phyloP scores from a whole-genome alignment of 257 asterid species.

The Coffea canephora region DNA sequence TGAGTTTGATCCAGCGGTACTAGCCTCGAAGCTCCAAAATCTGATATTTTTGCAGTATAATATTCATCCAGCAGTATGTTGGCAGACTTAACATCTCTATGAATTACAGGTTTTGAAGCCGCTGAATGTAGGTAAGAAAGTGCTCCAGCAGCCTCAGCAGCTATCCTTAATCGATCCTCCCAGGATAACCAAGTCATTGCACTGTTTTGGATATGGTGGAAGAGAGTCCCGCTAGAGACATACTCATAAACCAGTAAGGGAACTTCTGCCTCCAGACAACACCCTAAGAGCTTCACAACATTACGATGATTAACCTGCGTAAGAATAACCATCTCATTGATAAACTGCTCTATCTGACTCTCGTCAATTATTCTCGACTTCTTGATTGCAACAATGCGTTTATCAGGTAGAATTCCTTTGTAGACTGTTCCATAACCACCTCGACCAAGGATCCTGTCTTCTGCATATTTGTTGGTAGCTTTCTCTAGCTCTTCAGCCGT shows the following conservation, averaged over 20 bases:
- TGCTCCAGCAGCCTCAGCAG: slow-evolving; percentile 65
- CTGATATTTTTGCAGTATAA: slow-evolving; percentile 61
- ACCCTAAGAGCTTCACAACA: slow-evolving; percentile 70
- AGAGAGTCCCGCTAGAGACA: slow-evolving; percentile 62
- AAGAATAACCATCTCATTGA: slow-evolving; percentile 73
- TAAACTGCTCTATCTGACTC: slow-evolving; percentile 65
- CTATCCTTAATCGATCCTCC: slow-evolving; percentile 66
- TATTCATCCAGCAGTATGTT: slow-evolving; percentile 59
- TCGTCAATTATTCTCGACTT: slow-evolving; percentile 58
- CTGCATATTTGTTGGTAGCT: slow-evolving; percentile 59
- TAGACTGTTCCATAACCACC: slow-evolving; percentile 82
- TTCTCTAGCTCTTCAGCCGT: slow-evolving; percentile 56
- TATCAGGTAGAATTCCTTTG: slow-evolving; percentile 55
- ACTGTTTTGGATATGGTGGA: slow-evolving; percentile 46
- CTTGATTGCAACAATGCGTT: slow-evolving; percentile 59
- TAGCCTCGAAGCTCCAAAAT: slow-evolving; percentile 79
- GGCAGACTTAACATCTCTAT: slow-evolving; percentile 74
- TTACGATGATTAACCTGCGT: slow-evolving; percentile 73
- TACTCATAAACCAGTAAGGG: slow-evolving; percentile 69
- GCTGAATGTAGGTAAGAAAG: slow-evolving; percentile 75
- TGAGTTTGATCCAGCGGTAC: slow-evolving; percentile 62
- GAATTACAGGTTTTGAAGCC: slow-evolving; percentile 58
- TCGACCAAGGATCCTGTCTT: slow-evolving; percentile 55
- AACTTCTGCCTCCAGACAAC: slow-evolving; percentile 73
- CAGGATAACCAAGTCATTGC: slow-evolving; percentile 45